Evolutionary conservation across 805 yeast species (phyloP).

Genomic region (Lipomyces spencermartinsiae): DNA sequence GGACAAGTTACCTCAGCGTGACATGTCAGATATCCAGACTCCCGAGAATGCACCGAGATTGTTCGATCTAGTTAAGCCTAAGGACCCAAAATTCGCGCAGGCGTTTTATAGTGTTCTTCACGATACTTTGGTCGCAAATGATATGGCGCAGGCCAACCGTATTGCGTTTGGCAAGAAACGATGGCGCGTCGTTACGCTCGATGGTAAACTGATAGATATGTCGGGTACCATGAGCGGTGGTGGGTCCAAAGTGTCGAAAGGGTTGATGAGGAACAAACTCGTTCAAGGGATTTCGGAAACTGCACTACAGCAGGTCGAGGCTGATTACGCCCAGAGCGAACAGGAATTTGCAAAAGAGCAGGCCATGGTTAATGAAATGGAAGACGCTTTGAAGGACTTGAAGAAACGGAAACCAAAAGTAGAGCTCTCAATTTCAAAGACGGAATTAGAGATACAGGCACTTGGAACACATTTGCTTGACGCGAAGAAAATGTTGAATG

Average conservation of each 20-base stretch:
- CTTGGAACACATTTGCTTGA: conserved; percentile 60
- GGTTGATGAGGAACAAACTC: conserved; percentile 69
- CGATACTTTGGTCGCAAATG: conserved; percentile 85
- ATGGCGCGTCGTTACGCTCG: conserved; percentile 88
- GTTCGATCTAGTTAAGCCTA: conserved; percentile 79
- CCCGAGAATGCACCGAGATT: conserved; percentile 81
- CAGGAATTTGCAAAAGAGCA: conserved; percentile 52
- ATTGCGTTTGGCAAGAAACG: conserved; percentile 86
- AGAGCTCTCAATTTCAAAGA: conserved; percentile 64
- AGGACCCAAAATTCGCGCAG: conserved; percentile 71
- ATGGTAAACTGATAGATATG: conserved; percentile 88
- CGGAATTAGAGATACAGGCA: conserved; percentile 68
- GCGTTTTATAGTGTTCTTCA: conserved; percentile 88
- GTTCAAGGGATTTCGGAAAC: conserved; percentile 57
- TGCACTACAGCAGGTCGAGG: conserved; percentile 61
- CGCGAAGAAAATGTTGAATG: conserved; percentile 53
- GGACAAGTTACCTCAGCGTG: conserved; percentile 70
- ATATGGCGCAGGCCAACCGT: conserved; percentile 77
- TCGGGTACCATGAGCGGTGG: conserved; percentile 99
- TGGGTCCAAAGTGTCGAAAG: conserved; percentile 69
- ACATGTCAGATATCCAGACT: conserved; percentile 63
- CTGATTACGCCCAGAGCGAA: conserved; percentile 62
- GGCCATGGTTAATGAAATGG: conserved; percentile 56
- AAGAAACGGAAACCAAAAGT: conserved; percentile 73
- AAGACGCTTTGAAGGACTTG: conserved; percentile 59